Evolutionary conservation across 2,329 filamentous ascomycete genomes (phyloP), one percentile per base, ranked within the genome.

Genomic region (Ceratocystis lukuohia): DNA sequence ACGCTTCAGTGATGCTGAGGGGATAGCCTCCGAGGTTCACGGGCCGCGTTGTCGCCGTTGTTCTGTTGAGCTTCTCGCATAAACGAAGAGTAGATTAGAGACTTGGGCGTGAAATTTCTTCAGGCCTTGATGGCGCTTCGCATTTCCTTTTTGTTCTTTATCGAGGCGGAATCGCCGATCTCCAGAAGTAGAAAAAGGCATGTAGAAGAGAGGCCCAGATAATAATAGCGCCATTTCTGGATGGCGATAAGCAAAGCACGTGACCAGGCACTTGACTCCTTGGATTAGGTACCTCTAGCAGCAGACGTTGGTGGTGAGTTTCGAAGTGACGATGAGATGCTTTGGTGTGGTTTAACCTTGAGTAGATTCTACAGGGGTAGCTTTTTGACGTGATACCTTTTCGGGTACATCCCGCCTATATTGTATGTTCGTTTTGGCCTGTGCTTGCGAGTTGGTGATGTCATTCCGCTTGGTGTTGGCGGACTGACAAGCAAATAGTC

Each of bases 181-280:
- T 22, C 48, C 6, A 53, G 48, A 22, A 22, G 25, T 15, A 53
- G 48, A 10, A 25, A 25, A 53, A 22, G 22, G 48, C 10, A 41
- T 41, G 37, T 41, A 41, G 37, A 41, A 41, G 37, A 41, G 15
- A 15, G 37, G 37, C 10, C 37, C 37, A 41, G 12, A 10, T 37
- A 22, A 59, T n/a, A 30, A 59, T 59, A 59, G 56, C 56, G 28
- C 56, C 56, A 57, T 15, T 59, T 59, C n/a, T 37, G 12, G 25
- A 17, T 37, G 56, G n/a, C 33, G 56, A 59, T 33, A 30, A 30
- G n/a, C 28, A n/a, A 10, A 5, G 56, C 56, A 59, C 56, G 56
- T 59, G 56, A 59, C 56, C 53, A 17, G 20, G 50, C 22, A n/a
- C 17, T 48, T 22, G 17, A n/a, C 46, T 22, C 8, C 20, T 6